Percentiles rank a stretch among this genome's conserved stretches.
Evolutionary conservation across 2,329 filamentous ascomycete genomes (phyloP).

Genomic region (Cladosporium austrohemisphaericum): DNA sequence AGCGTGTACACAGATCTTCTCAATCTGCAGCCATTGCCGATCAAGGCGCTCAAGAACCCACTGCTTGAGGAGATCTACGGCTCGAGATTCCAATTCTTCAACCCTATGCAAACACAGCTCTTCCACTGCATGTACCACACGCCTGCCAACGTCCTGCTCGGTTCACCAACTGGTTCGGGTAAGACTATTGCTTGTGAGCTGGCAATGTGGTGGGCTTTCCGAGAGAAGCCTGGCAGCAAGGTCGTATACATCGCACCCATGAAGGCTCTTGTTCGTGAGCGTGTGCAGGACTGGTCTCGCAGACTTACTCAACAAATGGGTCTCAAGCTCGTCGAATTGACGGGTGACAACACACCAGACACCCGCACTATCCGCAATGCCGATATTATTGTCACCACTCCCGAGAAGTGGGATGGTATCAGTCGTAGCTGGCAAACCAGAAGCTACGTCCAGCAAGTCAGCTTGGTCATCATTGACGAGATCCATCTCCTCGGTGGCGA

Average conservation of each 20-base stretch:
- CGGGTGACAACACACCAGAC: slow-evolving; percentile 96
- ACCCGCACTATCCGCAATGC: slow-evolving; percentile 92
- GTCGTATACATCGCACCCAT: slow-evolving; percentile 99
- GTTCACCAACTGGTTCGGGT: slow-evolving; percentile 93
- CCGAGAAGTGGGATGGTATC: slow-evolving; percentile 99
- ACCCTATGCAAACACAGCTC: slow-evolving; percentile 98
- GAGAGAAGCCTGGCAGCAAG: slow-evolving; percentile 89
- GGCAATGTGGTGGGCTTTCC: slow-evolving; percentile 99
- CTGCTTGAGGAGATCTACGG: slow-evolving; percentile 83
- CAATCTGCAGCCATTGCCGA: slow-evolving; percentile 82
- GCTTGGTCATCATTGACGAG: slow-evolving; percentile 95
- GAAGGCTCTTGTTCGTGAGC: slow-evolving; percentile 95
- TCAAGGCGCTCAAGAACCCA: slow-evolving; percentile 83
- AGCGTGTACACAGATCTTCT: slow-evolving; percentile 94
- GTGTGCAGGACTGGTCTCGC: slow-evolving; percentile 89
- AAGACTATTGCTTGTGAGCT: slow-evolving; percentile 96
- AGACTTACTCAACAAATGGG: slow-evolving; percentile 79
- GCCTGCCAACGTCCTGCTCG: slow-evolving; percentile 82
- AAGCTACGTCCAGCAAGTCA: slow-evolving; percentile 92
- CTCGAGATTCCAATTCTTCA: slow-evolving; percentile 91
- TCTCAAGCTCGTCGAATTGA: slow-evolving; percentile 88
- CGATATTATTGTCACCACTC: slow-evolving; percentile 96
- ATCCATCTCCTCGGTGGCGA: slow-evolving; percentile 97
- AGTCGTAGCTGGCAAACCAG: slow-evolving; percentile 97
- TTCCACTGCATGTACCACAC: slow-evolving; percentile 97